Base-by-base conservation (phyloP, 2,329 filamentous ascomycete species). In the Chaetomium sp. region DNA sequence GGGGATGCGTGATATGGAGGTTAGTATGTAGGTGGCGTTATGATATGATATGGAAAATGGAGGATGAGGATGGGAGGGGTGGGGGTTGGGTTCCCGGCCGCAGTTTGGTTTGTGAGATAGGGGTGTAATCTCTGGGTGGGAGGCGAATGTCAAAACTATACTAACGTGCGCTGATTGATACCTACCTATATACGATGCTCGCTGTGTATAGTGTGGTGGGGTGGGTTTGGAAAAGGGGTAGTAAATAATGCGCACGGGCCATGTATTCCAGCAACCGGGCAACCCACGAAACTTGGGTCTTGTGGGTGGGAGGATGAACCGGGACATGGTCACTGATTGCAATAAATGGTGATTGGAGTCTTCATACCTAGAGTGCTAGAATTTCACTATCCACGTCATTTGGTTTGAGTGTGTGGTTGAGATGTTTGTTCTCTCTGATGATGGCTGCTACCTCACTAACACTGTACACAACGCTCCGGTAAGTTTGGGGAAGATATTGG, bases 241-340 rank as follows among this genome's bases (percentile, higher is more conserved):
- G 63, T 65, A 59, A 65, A 65, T 56, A 65, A 50, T 42, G 55
- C 47, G 63, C 59, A 65, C 59, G 59, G 55, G 56, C 55, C 57
- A 56, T 19, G 10, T 9, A 5, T 9, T 10, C 4, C n/a, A n/a
- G n/a, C 19, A 6, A 19, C 57, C 47, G 47, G 35, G 45, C 57
- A 51, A 51, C 29, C 21, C 16, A 19, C 23, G 9, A 4, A 23
- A 19, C 5, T 25, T 51, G 12, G 10, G 23, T 27, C 23, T 25
- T 25, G 47, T 23, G 1, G 23, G 10, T 6, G 12, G 21, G 4
- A 16, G 23, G 23, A 16, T 25, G 12, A n/a, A 1, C 12, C 9
- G 23, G 13, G 10, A 16, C 23, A 51, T 27, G 23, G 9, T 51
- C 10, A 51, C 23, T 23, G 45, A n/a, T 23, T n/a, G 45, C 45